phyloP scores from a whole-genome alignment of 108 stramenopile species.

The Mediolabrus comicus region DNA sequence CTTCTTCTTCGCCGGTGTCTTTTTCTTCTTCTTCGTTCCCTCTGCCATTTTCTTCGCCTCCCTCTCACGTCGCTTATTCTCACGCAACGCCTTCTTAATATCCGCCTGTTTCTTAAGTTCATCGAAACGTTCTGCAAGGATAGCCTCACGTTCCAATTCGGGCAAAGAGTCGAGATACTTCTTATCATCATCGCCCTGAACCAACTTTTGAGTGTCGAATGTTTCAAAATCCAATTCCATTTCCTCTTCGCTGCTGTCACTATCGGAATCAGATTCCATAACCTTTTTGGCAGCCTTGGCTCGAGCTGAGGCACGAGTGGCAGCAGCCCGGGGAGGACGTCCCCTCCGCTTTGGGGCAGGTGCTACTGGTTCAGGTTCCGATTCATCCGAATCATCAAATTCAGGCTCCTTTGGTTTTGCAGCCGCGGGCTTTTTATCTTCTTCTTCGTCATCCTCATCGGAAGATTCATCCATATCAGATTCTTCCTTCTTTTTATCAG shows the following conservation, averaged over 20 bases:
- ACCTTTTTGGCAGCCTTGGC: slow-evolving; percentile 22
- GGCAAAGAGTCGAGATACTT: slow-evolving; percentile 80
- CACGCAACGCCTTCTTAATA: slow-evolving; percentile 82
- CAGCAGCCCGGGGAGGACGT: slow-evolving; percentile 28
- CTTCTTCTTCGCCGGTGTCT: slow-evolving; percentile 28
- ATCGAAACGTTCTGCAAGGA: slow-evolving; percentile 86
- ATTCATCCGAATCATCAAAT: slow-evolving; percentile 29
- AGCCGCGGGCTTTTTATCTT: slow-evolving; percentile 50
- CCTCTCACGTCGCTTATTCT: slow-evolving; percentile 48
- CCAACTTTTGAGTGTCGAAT: slow-evolving; percentile 68
- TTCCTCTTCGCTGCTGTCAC: slow-evolving; percentile 67
- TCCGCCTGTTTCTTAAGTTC: slow-evolving; percentile 80
- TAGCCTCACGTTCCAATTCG: slow-evolving; percentile 88
- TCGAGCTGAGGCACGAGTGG: slow-evolving; percentile 27
- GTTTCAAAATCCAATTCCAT: slow-evolving; percentile 80
- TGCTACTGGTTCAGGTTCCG: slow-evolving; percentile 29
- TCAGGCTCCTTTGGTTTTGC: slow-evolving; percentile 23
- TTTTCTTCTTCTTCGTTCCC: slow-evolving; percentile 47
- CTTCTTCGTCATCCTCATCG: slow-evolving; percentile 51
- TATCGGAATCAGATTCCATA: slow-evolving; percentile 47
- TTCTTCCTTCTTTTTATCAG: slow-evolving; percentile 35
- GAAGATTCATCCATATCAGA: slow-evolving; percentile 26
- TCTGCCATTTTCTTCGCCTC: slow-evolving; percentile 31
- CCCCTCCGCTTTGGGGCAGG: slow-evolving; percentile 40
- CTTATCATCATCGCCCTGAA: slow-evolving; percentile 77